Evolutionary conservation across 495 filamentous ascomycete species (phyloP), one percentile per base, ranked within the genome.

Genomic region (Xylaria scruposa): DNA sequence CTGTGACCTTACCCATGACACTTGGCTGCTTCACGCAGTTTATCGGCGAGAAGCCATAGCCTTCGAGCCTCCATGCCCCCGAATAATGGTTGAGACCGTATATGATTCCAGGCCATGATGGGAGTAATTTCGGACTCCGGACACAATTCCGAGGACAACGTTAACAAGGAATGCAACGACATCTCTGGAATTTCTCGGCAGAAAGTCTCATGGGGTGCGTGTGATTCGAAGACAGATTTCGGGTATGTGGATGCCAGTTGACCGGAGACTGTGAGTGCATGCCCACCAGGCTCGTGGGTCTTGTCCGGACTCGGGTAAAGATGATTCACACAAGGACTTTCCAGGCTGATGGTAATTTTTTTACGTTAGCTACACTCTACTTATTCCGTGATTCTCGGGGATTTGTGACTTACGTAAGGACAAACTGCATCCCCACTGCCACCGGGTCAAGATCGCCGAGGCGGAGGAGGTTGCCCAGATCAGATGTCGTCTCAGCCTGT

Each of bases 21-120:
- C 64, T 24, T 73, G 7, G 68, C 67, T n/a, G 59, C 60, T 8
- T 70, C 65, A 12, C 66, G 71, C 51, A 75, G 15, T 7, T n/a
- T 70, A 40, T 67, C 59, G 24, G 73, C 70, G 26, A 75, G 62
- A 15, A 17, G 3, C 42, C 56, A 59, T 33, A 75, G 12, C 21
- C 24, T 63, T 19, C 40, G 46, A 21, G 70, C 65, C 59, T 73
- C 61, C 1, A 75, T 26, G 0, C 70, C 73, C 24, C 73, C 73
- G 38, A 73, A 75, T 6, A 67, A 65, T 13, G 78, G 74, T 36
- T 81, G 81, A 19, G 66, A 46, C 5, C 78, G 71, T n/a, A 82
- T 78, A 46, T 78, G 77, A 54, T 75, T 67, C 81, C 81, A 82
- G 24, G 80, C 79, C 66, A 80, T 78, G 12, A 79, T 75, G 26